Base-by-base conservation (phyloP, 2,329 filamentous ascomycete genomes). In the Fusarium coicis region DNA sequence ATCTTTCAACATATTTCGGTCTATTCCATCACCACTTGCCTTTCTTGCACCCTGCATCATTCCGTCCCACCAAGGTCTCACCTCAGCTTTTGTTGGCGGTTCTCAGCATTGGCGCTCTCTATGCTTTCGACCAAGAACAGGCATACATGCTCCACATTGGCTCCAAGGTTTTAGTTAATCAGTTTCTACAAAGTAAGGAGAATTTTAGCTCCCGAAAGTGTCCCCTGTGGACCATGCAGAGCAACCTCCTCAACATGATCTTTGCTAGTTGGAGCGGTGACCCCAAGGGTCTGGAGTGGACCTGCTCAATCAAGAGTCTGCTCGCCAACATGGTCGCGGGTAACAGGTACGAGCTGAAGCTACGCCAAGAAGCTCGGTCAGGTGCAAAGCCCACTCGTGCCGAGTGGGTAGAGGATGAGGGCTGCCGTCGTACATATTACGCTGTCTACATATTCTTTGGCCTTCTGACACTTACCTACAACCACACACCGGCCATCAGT, bases 361-460 rank as follows among this genome's bases (percentile, higher is more conserved):
- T 97, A 69, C 93, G 96, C 23, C 93, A 93, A 62, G 96, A 98
- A 80, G 94, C 93, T 70, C 94, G 96, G 63, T 92, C 94, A 77
- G 92, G 90, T 49, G 87, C 90, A 34, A 88, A 89, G 69, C 94
- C 96, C 4, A 94, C 89, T 43, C 93, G 95, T 64, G 89, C 92
- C 21, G 94, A 98, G 80, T 99, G 96, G 96, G 92, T 98, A 49
- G 95, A 97, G 78, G 96, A 99, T 79, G 96, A 99, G 83, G 95
- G 96, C 56, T 98, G 96, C 82, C 91, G 96, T 67, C 93, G 96
- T 69, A 98, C 96, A 2, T 99, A 98, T 85, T 99, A 97, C 79
- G 96, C 96, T 2, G 96, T 98, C 68, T 99, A 98, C 86, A 97
- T 98, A 83, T 98, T 98, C 89, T 98, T 98, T 80, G 96, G 96